These are phyloP conservation scores for Phlebopus sp. DNA, from an alignment of 1,284 basidiomycete species.

Conservation along the genomic window DNA sequence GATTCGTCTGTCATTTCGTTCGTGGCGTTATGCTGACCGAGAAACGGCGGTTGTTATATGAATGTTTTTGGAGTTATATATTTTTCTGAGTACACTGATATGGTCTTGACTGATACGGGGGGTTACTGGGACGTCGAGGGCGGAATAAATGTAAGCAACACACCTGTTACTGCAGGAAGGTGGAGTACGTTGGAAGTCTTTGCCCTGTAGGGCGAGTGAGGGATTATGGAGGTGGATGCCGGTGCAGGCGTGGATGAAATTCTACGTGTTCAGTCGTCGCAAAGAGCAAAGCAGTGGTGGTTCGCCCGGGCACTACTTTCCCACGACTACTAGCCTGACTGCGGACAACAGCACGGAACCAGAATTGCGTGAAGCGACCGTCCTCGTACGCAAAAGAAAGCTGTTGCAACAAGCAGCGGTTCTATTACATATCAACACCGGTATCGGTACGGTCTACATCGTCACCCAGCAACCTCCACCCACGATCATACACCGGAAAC, in stretches of 20 bases:
- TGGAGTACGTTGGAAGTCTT: conserved; percentile 54
- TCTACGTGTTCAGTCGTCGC: conserved; percentile 37
- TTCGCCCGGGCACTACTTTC: conserved; percentile 14
- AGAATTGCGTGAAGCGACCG: background rate
- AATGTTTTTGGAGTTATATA: conserved; percentile 53
- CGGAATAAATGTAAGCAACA: conserved; percentile 11
- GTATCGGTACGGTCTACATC: conserved; percentile 9
- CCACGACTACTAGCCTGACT: conserved; percentile 17
- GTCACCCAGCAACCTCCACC: conserved; percentile 7
- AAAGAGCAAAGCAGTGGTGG: too few species aligned
- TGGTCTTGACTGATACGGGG: conserved; percentile 6
- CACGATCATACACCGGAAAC: conserved; percentile 45
- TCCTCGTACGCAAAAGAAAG: background rate
- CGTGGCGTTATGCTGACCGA: conserved; percentile 56
- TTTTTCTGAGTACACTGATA: conserved; percentile 31
- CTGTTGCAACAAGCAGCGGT: conserved; percentile 1
- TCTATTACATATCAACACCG: conserved; percentile 6
- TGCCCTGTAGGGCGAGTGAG: conserved; percentile 88
- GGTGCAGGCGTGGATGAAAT: conserved; percentile 50
- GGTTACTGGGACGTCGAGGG: background rate
- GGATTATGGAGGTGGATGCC: conserved; percentile 57
- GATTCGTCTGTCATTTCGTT: conserved; percentile 83
- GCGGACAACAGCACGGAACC: background rate
- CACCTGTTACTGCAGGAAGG: conserved; percentile 52
- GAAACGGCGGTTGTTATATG: conserved; percentile 41